A percentile compares a stretch with the other conserved stretches of the same genome.
These are phyloP conservation scores for Cucurbita argyrosperma DNA, from an alignment of 306 rosid species.

Conservation along the genomic window DNA sequence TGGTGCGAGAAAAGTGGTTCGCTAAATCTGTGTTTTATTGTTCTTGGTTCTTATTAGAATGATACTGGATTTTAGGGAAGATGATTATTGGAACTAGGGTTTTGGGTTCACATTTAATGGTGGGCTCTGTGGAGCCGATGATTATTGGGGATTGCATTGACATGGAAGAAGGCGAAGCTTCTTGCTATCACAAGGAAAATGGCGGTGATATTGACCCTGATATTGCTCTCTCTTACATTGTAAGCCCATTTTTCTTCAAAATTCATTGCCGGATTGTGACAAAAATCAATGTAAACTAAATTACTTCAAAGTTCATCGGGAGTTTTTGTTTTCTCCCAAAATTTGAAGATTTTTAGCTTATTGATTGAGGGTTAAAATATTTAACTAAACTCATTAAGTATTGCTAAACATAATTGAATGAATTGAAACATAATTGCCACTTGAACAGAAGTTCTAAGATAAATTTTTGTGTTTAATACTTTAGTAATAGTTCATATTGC, in stretches of 20 bases:
- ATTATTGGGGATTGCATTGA: slow-evolving; percentile 25
- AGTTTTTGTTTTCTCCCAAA: neutral
- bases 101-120: slow-evolving; percentile 20
- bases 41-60: slow-evolving; percentile 22
- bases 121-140: slow-evolving; percentile 9
- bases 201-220: slow-evolving; percentile 38
- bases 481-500: too few species aligned
- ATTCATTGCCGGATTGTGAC: neutral
- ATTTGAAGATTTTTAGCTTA: neutral
- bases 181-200: slow-evolving; percentile 38
- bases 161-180: slow-evolving; percentile 72
- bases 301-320: neutral
- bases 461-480: too few species aligned
- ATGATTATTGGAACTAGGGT: slow-evolving; percentile 15
- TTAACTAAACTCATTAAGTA: neutral
- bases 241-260: slow-evolving; percentile 36
- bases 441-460: neutral
- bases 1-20: slow-evolving; percentile 12
- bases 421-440: neutral
- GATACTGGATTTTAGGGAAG: slow-evolving; percentile 76
- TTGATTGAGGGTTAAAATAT: neutral
- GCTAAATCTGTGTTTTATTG: slow-evolving; percentile 10
- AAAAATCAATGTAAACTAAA: neutral
- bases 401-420: neutral
- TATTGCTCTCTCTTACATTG: slow-evolving; percentile 51